Conservation (phyloP, 768 basidiomycete genomes). For the Dentipellis fragilis region DNA sequence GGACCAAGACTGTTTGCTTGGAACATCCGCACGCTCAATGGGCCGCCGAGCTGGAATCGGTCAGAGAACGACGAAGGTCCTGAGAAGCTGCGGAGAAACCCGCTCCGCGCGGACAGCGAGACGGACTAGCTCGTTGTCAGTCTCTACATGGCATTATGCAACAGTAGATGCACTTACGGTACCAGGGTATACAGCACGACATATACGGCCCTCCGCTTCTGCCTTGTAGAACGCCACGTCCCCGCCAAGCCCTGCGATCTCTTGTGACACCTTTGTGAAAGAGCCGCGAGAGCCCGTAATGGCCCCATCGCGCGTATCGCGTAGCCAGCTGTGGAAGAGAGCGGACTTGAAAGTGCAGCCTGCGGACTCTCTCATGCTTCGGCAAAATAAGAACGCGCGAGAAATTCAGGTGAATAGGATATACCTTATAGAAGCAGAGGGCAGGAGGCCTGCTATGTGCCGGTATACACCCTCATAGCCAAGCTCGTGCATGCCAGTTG, state of each 20-base stretch:
- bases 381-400: conserved; percentile 20
- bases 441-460: conserved; percentile 59
- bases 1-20: conserved; percentile 69
- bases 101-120: conserved; percentile 64
- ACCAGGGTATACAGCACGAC: conserved; percentile 46
- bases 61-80: conserved; percentile 60
- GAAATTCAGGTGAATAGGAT: conserved; percentile 5
- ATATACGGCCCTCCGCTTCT: conserved; percentile 55
- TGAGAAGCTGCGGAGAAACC: conserved; percentile 56
- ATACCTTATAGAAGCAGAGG: conserved; percentile 77
- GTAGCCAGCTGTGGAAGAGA: conserved; percentile 63
- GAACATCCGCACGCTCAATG: conserved; percentile 75
- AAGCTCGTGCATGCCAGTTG: conserved; percentile 56
- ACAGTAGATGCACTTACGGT: conserved; percentile 34
- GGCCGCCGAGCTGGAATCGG: conserved; percentile 89
- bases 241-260: conserved; percentile 75
- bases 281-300: conserved; percentile 54
- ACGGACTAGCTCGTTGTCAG: conserved; percentile 39
- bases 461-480: conserved; percentile 78
- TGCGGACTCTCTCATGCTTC: conserved; percentile 70
- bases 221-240: conserved; percentile 70
- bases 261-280: conserved; percentile 52
- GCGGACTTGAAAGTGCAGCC: conserved; percentile 77
- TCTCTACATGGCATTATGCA: neutral
- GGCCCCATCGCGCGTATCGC: conserved; percentile 68